Conservation (phyloP, 192 early-diverging fungal species). For the Coemansia interrupta region DNA sequence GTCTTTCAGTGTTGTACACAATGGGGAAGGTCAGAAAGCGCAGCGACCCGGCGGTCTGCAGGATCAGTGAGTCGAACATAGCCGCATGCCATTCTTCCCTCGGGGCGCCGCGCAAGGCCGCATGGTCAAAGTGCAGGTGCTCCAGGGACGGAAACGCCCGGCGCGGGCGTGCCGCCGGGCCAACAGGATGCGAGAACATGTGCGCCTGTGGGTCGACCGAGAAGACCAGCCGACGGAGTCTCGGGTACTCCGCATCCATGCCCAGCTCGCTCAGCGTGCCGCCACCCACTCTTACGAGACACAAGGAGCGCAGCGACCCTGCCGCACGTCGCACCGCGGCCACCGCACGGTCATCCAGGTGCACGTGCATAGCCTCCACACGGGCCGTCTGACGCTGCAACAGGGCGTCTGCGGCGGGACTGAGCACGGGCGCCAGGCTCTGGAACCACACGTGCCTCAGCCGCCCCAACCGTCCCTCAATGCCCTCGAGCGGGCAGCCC, state of each 20-base stretch:
- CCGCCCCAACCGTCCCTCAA: background rate
- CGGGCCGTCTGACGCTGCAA: slow-evolving; percentile 1
- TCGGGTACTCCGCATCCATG: slow-evolving; percentile 1
- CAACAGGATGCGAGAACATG: slow-evolving; percentile 9
- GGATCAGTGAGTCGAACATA: slow-evolving; percentile 39
- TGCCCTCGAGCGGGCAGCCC: background rate
- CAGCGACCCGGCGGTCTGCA: slow-evolving; percentile 16
- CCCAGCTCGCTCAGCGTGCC: slow-evolving; percentile 20
- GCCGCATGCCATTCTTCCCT: slow-evolving; percentile 49
- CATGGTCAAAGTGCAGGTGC: slow-evolving; percentile 47
- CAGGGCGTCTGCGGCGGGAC: background rate
- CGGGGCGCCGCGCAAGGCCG: slow-evolving; percentile 23
- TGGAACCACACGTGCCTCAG: slow-evolving; percentile 24
- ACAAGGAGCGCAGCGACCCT: slow-evolving; percentile 13
- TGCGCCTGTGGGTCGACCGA: slow-evolving; percentile 25
- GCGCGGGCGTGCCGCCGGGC: background rate
- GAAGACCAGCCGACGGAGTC: slow-evolving; percentile 30
- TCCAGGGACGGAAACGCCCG: slow-evolving; percentile 31
- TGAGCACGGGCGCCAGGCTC: background rate
- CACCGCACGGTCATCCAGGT: too few relatives aligned
- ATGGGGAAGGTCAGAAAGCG: slow-evolving; percentile 42
- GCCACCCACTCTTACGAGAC: slow-evolving; percentile 26
- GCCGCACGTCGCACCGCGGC: background rate
- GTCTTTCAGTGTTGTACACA: slow-evolving; percentile 47
- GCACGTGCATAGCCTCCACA: background rate